These are phyloP conservation scores for Fagopyrum homotropicum DNA, from an alignment of 148 eudicot species.

Conservation along the genomic window DNA sequence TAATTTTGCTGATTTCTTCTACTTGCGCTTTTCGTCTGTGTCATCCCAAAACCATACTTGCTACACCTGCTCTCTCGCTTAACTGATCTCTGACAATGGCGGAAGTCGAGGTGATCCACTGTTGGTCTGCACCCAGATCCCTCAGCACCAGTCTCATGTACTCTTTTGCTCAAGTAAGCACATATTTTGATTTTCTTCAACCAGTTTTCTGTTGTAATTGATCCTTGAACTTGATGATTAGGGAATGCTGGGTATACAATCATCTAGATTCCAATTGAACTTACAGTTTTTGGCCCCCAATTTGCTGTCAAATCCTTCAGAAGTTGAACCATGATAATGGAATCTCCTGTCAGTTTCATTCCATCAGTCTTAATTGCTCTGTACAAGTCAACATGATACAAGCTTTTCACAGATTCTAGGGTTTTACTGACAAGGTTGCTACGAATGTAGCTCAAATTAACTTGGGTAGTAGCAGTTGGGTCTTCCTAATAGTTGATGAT, in stretches of 20 bases:
- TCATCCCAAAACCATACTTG: neutral
- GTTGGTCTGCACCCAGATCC: conserved; percentile 96
- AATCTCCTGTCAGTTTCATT: neutral
- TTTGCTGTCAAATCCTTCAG: neutral
- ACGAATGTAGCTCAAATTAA: neutral
- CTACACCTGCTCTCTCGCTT: neutral
- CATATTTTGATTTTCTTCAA: neutral
- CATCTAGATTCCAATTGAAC: neutral
- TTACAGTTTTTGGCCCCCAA: neutral
- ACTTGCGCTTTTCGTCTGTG: neutral
- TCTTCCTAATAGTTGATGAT: neutral
- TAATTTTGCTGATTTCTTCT: neutral
- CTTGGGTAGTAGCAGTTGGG: neutral
- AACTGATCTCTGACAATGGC: conserved; percentile 2
- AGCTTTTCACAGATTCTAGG: conserved; percentile 2
- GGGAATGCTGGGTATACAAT: neutral
- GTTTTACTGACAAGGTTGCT: neutral
- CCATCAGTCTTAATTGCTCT: neutral
- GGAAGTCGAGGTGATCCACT: conserved; percentile 66
- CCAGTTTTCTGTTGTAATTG: neutral
- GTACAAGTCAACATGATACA: neutral
- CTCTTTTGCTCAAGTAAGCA: conserved; percentile 85
- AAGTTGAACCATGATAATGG: neutral
- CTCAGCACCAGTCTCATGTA: conserved; percentile 91
- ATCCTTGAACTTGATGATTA: neutral